Evolutionary conservation across 495 filamentous ascomycete species (phyloP).

Genomic region (Penicillium ochrochloron): DNA sequence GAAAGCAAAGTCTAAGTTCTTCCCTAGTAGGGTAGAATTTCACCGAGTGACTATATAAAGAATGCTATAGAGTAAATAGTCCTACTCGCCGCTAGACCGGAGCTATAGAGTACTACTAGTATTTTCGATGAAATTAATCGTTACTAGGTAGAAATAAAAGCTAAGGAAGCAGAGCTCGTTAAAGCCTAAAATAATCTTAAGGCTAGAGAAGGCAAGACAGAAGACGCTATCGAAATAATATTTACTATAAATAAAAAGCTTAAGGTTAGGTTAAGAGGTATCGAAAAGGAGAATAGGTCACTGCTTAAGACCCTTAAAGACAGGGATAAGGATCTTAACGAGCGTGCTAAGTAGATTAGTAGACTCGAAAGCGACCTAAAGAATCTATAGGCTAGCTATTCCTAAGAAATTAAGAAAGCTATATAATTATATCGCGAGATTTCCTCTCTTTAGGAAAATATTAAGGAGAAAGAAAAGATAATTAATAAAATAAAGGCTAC

Average conservation of each 20-base stretch:
- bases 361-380: not conserved
- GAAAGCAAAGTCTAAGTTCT: not conserved
- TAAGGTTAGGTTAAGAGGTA: not conserved
- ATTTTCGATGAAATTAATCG: slow-evolving; percentile 5
- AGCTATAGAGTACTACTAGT: not conserved
- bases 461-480: slow-evolving; percentile 26
- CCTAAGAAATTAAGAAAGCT: not conserved
- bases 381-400: not conserved
- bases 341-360: not conserved
- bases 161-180: not conserved
- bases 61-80: not conserved
- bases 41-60: not conserved
- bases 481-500: slow-evolving; percentile 27
- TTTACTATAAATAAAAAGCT: not conserved
- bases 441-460: slow-evolving; percentile 12
- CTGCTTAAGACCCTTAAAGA: not conserved
- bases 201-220: not conserved
- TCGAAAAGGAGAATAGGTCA: not conserved
- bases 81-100: not conserved
- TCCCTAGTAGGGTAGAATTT: not conserved
- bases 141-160: not conserved
- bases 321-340: not conserved
- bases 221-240: not conserved
- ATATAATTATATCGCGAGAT: not conserved
- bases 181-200: not conserved